Evolutionary conservation across 306 rosid species (phyloP).

Genomic region (Sicyos edulis): DNA sequence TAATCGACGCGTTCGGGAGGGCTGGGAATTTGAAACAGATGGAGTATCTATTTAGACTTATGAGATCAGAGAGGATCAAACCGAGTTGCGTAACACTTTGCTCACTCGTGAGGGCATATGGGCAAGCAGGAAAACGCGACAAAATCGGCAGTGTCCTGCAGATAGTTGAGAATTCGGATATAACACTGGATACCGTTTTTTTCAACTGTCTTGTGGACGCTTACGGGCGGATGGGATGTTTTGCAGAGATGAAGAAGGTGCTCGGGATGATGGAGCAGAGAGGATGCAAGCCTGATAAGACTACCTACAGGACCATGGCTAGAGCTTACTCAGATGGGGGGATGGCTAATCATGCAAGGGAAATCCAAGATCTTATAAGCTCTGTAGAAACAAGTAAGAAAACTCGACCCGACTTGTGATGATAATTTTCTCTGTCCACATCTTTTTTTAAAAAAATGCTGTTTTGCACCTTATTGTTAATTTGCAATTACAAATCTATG

Average conservation of each 20-base stretch:
- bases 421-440: background rate
- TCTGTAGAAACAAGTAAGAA: constrained; percentile 32
- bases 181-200: constrained; percentile 56
- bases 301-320: constrained; percentile 86
- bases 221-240: constrained; percentile 63
- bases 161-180: constrained; percentile 70
- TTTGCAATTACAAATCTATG: background rate
- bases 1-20: constrained; percentile 87
- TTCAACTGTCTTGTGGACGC: constrained; percentile 87
- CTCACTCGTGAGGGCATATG: constrained; percentile 82
- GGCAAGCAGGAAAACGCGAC: constrained; percentile 61
- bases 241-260: constrained; percentile 70
- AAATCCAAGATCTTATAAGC: constrained; percentile 44
- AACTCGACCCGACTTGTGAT: constrained; percentile 56
- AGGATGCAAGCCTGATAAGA: constrained; percentile 69
- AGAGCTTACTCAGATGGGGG: constrained; percentile 69
- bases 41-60: constrained; percentile 83
- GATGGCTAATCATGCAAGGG: constrained; percentile 62
- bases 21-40: constrained; percentile 88
- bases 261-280: constrained; percentile 65
- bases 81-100: constrained; percentile 91
- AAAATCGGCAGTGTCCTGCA: constrained; percentile 59
- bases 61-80: constrained; percentile 83
- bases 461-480: background rate
- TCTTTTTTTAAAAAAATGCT: background rate